Base-by-base conservation (phyloP, 1,139 yeast genomes). In the Lodderomyces elongisporus region DNA sequence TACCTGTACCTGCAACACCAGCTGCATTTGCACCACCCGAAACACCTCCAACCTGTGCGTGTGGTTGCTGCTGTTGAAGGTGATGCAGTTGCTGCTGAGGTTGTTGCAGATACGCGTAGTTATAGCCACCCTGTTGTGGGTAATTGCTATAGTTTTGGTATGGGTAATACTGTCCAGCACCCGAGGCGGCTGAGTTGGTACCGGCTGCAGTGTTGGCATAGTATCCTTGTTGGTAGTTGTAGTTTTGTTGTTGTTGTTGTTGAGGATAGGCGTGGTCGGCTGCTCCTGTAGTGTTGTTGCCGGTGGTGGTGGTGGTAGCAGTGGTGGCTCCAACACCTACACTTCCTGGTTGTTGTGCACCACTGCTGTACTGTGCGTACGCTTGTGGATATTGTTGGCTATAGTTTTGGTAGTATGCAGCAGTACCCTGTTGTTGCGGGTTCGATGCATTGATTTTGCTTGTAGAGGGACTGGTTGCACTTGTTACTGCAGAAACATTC, bases 381-480 rank as follows among this genome's bases (percentile, higher is more conserved):
- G 26, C 6, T 24, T 27, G 34, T 5, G 37, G 35, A 27, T 37
- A 45, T 17, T 38, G 41, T 34, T 42, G 49, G 22, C 35, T 35
- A 24, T 42, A 45, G n/a, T 37, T 43, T 33, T 37, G 46, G 18
- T 43, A 47, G 33, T 28, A 61, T 17, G 41, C 33, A 26, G 38
- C 37, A 8, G 32, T 7, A 7, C 47, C 41, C 8, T 24, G 46
- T 38, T 21, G 38, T 27, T 3, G 41, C 4, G 6, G 8, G 24
- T 8, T 12, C 14, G 39, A 16, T 5, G 40, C 28, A 17, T 38
- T 44, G 22, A 47, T 36, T 21, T 38, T 40, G 12, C 30, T 32
- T 29, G 28, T 33, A 27, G 35, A 18, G 24, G 45, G 43, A 25
- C 42, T 39, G 12, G 40, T 40, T 4, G 41, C 34, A 21, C 39